Evolutionary conservation across 2,329 filamentous ascomycete genomes (phyloP).

Genomic region (Pyrenochaeta sp.): DNA sequence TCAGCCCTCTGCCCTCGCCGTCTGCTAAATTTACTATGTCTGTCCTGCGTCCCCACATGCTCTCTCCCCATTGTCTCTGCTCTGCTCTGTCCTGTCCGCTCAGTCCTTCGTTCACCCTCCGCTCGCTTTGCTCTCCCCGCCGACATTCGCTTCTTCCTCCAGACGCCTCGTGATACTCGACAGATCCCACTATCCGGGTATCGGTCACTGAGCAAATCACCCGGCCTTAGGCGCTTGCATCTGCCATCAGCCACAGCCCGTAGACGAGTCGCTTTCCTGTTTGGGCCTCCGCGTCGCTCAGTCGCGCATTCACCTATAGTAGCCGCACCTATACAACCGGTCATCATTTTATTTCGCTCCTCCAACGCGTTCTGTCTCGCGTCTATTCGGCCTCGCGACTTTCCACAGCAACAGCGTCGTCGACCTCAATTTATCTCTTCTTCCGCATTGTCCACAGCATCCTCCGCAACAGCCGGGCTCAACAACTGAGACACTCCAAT

Average conservation of each 20-base stretch:
- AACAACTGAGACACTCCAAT: too few relatives aligned
- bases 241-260: constrained; percentile 42
- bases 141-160: constrained; percentile 27
- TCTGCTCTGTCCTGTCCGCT: constrained; percentile 24
- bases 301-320: constrained; percentile 21
- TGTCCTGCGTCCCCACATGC: constrained; percentile 40
- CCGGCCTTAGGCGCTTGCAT: constrained; percentile 35
- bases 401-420: constrained; percentile 36
- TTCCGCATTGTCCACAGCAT: constrained; percentile 22
- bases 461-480: constrained; percentile 8
- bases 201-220: constrained; percentile 26
- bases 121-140: constrained; percentile 27
- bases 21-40: constrained; percentile 44
- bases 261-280: constrained; percentile 27
- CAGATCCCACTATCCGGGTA: constrained; percentile 26
- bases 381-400: constrained; percentile 31
- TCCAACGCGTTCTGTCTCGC: constrained; percentile 41
- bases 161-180: constrained; percentile 6
- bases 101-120: constrained; percentile 33
- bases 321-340: constrained; percentile 21
- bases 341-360: constrained; percentile 37
- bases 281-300: constrained; percentile 9
- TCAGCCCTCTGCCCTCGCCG: constrained; percentile 35
- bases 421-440: constrained; percentile 28
- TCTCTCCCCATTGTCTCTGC: constrained; percentile 25